phyloP scores from a whole-genome alignment of 176 grass and related monocot species.

The Dactylis glomerata region DNA sequence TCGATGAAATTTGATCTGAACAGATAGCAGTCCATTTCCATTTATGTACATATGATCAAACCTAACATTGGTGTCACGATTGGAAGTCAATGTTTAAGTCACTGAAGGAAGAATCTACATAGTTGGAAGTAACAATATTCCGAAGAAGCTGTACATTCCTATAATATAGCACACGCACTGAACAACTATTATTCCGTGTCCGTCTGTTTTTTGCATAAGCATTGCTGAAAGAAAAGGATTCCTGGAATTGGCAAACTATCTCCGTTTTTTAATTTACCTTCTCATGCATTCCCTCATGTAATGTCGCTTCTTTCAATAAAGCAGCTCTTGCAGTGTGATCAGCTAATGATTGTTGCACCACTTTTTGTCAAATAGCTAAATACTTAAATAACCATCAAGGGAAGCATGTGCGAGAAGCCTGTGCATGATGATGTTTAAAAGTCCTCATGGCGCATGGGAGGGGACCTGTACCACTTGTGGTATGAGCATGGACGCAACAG shows the following conservation, averaged over 20 bases:
- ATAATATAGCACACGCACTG: background rate
- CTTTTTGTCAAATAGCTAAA: conserved; percentile 34
- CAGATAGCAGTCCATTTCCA: background rate
- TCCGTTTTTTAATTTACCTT: background rate
- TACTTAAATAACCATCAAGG: conserved; percentile 49
- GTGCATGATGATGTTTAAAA: conserved; percentile 48
- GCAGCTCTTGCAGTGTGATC: conserved; percentile 42
- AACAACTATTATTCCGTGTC: background rate
- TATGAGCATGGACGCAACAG: conserved; percentile 34
- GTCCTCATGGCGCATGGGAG: conserved; percentile 56
- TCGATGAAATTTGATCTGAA: background rate
- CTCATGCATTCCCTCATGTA: conserved; percentile 26
- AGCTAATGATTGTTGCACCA: conserved; percentile 52
- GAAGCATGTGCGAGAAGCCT: conserved; percentile 44
- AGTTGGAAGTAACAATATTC: conserved; percentile 4
- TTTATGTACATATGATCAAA: conserved; percentile 8
- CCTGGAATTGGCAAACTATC: background rate
- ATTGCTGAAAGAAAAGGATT: conserved; percentile 10
- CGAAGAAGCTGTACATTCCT: background rate
- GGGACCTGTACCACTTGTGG: conserved; percentile 27
- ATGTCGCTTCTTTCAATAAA: conserved; percentile 45
- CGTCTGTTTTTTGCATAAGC: background rate
- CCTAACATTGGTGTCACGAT: background rate
- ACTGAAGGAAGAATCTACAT: background rate
- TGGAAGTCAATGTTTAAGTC: conserved; percentile 8